Evolutionary conservation across 73 alveolate species (phyloP).

Genomic region (Paramecium tetraurelia): DNA sequence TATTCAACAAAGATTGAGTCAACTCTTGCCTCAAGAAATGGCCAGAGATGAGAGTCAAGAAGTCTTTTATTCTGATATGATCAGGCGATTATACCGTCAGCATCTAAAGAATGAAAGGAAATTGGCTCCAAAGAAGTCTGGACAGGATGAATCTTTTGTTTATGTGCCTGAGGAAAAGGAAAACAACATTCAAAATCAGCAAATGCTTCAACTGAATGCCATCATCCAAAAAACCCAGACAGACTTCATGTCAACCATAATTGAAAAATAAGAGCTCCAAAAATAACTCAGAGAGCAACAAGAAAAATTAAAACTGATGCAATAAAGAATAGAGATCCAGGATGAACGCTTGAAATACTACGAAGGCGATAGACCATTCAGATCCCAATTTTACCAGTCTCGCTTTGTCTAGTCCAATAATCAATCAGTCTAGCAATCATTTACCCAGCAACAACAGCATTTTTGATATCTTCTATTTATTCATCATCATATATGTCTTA

Average conservation of each 20-base stretch:
- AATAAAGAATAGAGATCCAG: neutral
- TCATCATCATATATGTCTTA: neutral
- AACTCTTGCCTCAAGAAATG: neutral
- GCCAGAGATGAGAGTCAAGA: slow-evolving; percentile 17
- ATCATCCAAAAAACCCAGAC: neutral
- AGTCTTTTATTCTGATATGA: slow-evolving; percentile 1
- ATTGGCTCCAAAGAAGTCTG: neutral
- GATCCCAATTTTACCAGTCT: neutral
- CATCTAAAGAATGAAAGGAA: slow-evolving; percentile 3
- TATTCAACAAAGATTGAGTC: neutral
- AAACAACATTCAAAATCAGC: neutral
- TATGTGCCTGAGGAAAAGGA: neutral
- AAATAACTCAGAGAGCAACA: neutral
- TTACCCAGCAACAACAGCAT: neutral
- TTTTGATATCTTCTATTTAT: neutral
- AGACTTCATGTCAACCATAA: neutral
- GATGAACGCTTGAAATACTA: slow-evolving; percentile 1
- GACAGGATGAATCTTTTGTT: neutral
- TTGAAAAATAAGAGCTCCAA: neutral
- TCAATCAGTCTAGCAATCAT: neutral
- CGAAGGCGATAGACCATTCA: neutral
- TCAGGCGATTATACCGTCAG: neutral
- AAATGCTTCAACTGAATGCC: neutral
- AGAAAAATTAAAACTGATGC: neutral
- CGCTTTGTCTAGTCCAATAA: neutral